Evolutionary conservation across 768 basidiomycete genomes (phyloP).

Genomic region (Termitomyces sp.): DNA sequence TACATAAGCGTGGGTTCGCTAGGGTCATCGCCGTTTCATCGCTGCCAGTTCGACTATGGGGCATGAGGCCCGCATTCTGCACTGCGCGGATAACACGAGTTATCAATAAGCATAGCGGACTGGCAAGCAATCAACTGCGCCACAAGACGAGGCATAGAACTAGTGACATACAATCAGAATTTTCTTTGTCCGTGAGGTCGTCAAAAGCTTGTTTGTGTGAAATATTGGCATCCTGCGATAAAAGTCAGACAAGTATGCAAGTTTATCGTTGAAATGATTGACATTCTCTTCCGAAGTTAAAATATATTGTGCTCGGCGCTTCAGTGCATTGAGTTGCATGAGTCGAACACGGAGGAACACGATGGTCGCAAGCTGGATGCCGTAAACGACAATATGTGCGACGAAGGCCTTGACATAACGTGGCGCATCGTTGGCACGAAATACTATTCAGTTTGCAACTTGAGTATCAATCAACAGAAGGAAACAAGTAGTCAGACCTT

Average conservation of each 20-base stretch:
- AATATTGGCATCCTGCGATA: conserved; percentile 22
- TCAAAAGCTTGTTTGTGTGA: conserved; percentile 38
- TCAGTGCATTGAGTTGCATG: conserved; percentile 35
- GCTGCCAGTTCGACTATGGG: neutral
- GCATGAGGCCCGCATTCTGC: neutral
- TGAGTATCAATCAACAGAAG: neutral
- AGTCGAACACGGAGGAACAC: conserved; percentile 34
- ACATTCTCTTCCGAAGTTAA: neutral
- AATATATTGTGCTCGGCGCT: conserved; percentile 26
- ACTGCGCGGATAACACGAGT: neutral
- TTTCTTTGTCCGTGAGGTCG: conserved; percentile 44
- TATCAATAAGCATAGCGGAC: conserved; percentile 32
- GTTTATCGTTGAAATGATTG: neutral
- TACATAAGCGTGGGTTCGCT: neutral
- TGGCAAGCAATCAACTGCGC: conserved; percentile 7
- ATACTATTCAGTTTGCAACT: conserved; percentile 23
- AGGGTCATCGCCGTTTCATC: neutral
- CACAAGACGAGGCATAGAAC: neutral
- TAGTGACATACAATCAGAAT: conserved; percentile 33
- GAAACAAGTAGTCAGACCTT: conserved; percentile 20
- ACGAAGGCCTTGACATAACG: conserved; percentile 43
- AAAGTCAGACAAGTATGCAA: neutral
- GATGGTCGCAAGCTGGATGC: conserved; percentile 32
- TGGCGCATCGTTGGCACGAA: conserved; percentile 38
- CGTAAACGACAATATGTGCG: conserved; percentile 42